A percentile compares a stretch with the other conserved stretches of the same genome.
Evolutionary conservation across 192 early-diverging fungal species (phyloP).

Genomic region (Linderina pennispora): DNA sequence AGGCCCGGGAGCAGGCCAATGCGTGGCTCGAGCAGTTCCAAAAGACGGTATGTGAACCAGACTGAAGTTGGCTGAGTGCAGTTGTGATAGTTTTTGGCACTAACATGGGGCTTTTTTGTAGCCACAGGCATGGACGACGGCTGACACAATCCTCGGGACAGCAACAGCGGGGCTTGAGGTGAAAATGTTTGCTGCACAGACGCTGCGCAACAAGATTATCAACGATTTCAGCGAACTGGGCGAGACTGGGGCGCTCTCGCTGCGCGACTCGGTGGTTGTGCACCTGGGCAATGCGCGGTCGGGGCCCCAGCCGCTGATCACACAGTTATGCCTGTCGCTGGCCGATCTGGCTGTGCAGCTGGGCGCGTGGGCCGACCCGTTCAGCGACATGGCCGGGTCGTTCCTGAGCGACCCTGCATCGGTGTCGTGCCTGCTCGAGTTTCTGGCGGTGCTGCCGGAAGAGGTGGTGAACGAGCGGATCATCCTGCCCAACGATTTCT

Average conservation of each 20-base stretch:
- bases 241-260: slow-evolving; percentile 48
- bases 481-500: slow-evolving; percentile 56
- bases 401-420: slow-evolving; percentile 60
- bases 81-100: neutral
- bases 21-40: slow-evolving; percentile 82
- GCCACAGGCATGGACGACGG: slow-evolving; percentile 79
- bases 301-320: slow-evolving; percentile 60
- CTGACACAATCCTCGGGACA: slow-evolving; percentile 63
- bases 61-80: neutral
- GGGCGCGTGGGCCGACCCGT: slow-evolving; percentile 73
- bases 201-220: slow-evolving; percentile 84
- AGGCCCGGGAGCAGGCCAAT: slow-evolving; percentile 52
- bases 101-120: slow-evolving; percentile 15
- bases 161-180: slow-evolving; percentile 51
- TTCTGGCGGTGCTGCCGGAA: slow-evolving; percentile 82
- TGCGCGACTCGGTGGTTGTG: slow-evolving; percentile 76
- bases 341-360: slow-evolving; percentile 82
- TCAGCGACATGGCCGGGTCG: slow-evolving; percentile 62
- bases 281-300: slow-evolving; percentile 52
- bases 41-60: slow-evolving; percentile 61
- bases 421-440: slow-evolving; percentile 66
- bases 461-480: slow-evolving; percentile 69
- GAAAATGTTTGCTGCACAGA: slow-evolving; percentile 90
- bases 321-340: slow-evolving; percentile 76
- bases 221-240: slow-evolving; percentile 76